Evolutionary conservation across 495 filamentous ascomycete species (phyloP), one percentile per base, ranked within the genome.

Genomic region (Penicillium cinerascens): DNA sequence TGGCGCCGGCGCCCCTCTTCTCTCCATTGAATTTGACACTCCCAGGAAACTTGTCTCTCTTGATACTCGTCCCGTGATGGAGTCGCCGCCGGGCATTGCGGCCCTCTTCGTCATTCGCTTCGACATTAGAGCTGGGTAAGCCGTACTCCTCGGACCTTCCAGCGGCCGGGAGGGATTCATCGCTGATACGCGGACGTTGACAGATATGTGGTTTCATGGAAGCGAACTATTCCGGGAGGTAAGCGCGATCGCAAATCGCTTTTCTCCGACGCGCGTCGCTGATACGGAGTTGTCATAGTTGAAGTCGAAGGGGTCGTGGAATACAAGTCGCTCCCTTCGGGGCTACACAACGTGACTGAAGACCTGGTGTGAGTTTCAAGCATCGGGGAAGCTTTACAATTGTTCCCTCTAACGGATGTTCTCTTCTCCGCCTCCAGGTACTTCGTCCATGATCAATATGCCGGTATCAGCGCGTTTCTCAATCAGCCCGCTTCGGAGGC

Each of bases 271-370:
- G 10, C 42, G 52, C 42, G 36, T 37, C 23, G 51, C 65, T 73
- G 46, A 70, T 61, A 35, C 6, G 11, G 27, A 33, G 46, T n/a
- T 22, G 50, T 46, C 37, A 58, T 55, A 86, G 84, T 96, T 44
- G 82, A 90, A 53, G 80, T 98, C 41, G 90, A 95, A 64, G 89
- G 90, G 36, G 84, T 84, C 39, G 91, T 97, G 46, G 93, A 98
- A 67, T 98, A 88, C 80, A 96, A 96, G 70, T 92, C 83, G 47
- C 78, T 98, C 38, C 93, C 93, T 1, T 96, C 92, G 0, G 93
- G 93, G 35, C 70, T 97, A 40, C 93, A 98, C 73, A 88, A 88
- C 51, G 88, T 97, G 9, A 75, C 85, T 41, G 83, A 90, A 46
- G 93, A 98, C 67, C 74, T 97, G 13, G 87, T 98, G 80, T 87